phyloP scores from a whole-genome alignment of 345 rosid species.

The Leavenworthia alabamica region DNA sequence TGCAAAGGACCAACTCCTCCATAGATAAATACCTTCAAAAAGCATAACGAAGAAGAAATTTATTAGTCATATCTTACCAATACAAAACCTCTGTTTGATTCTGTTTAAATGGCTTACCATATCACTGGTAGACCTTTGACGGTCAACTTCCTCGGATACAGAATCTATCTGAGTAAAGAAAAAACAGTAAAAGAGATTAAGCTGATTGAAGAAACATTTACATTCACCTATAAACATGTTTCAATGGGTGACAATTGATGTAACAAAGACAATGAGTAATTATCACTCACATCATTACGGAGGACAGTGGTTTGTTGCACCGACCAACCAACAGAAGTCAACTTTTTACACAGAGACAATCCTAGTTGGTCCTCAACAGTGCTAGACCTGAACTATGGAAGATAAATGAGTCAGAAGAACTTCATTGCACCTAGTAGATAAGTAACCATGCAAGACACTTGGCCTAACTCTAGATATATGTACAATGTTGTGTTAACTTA shows the following conservation, averaged over 20 bases:
- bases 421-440: constrained; percentile 15
- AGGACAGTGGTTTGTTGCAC: constrained; percentile 54
- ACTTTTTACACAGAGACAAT: constrained; percentile 59
- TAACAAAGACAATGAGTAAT: neutral
- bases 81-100: neutral
- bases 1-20: constrained; percentile 97
- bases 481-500: neutral
- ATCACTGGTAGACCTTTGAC: constrained; percentile 56
- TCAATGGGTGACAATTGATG: neutral
- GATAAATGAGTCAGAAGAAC: constrained; percentile 33
- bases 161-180: constrained; percentile 67
- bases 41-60: neutral
- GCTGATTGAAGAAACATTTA: neutral
- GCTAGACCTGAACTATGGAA: constrained; percentile 99
- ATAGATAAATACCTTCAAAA: constrained; percentile 63
- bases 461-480: neutral
- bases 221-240: neutral
- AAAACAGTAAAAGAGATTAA: constrained; percentile 12
- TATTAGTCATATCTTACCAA: neutral
- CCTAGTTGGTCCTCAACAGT: constrained; percentile 88
- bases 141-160: constrained; percentile 95
- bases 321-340: constrained; percentile 75
- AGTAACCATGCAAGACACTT: neutral
- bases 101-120: constrained; percentile 47
- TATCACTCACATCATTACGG: constrained; percentile 75